Base-by-base conservation (phyloP, 1,284 basidiomycete species). In the Neonothopanus nambi region DNA sequence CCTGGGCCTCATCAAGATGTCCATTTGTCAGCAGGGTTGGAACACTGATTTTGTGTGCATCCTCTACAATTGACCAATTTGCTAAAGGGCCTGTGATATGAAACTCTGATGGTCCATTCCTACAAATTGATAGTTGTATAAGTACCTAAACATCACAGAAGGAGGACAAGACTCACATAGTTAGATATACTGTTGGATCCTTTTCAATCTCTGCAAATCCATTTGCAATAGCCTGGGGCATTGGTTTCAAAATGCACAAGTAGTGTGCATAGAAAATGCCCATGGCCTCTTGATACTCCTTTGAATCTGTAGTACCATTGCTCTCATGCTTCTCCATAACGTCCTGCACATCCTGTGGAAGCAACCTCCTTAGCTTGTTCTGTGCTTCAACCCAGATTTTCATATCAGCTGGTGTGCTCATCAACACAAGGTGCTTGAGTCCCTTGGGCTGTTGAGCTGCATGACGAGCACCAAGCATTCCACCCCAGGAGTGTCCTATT, bases 21-120 rank as follows among this genome's bases (percentile, higher is more conserved):
- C 79, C 78, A 47, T 81, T 85, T 40, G 77, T 64, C 21, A 85
- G 55, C 13, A 84, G 64, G 1, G 79, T 81, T 3, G 78, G 71
- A 1, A 70, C 73, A 3, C 60, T 62, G 58, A 84, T 79, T 46
- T 72, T 74, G 60, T 74, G 70, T n/a, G 78, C 54, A 5, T 76
- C 67, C 18, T 74, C 64, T 12, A 78, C 60, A 36, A 52, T 30
- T 23, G 30, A 40, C 44, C 51, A 52, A 33, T 39, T 23, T n/a
- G 17, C 17, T 20, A 48, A 23, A 23, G 44, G 24, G 4, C 51
- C 51, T 15, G 38, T 47, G 17, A 47, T 26, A 21, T 40, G 8
- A 40, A 52, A 52, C 13, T 47, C 51, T n/a, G 44, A 52, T 9
- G 51, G 51, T 15, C 51, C 51, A 20, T 47, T 47, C 44, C 51